Conservation (phyloP, 352 stramenopile genomes). For the Pythium biforme region DNA sequence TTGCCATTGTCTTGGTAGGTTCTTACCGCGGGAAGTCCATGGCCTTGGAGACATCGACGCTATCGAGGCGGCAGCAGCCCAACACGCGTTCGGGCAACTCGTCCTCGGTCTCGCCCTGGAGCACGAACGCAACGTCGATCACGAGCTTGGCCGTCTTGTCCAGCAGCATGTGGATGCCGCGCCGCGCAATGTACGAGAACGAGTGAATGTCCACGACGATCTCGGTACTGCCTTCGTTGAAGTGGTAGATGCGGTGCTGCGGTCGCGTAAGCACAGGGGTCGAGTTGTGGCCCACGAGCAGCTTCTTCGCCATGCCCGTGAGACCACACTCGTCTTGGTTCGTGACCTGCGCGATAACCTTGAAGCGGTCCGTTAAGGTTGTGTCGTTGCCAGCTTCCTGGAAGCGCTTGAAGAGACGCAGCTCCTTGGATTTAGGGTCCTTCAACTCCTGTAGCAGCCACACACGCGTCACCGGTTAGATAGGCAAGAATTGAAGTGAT, state of each 20-base stretch:
- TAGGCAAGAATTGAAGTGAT: not conserved
- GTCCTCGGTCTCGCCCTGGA: constrained; percentile 86
- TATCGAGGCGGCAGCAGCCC: constrained; percentile 78
- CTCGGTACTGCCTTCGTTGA: constrained; percentile 60
- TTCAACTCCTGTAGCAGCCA: constrained; percentile 46
- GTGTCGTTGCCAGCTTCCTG: constrained; percentile 60
- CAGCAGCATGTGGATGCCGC: constrained; percentile 73
- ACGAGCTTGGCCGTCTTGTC: constrained; percentile 79
- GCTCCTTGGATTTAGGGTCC: constrained; percentile 49
- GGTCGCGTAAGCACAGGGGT: constrained; percentile 82
- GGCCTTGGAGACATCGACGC: constrained; percentile 63
- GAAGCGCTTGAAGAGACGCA: constrained; percentile 73
- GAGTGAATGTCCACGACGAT: constrained; percentile 80
- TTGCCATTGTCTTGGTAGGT: not conserved
- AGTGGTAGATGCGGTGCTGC: constrained; percentile 84
- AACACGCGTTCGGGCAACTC: constrained; percentile 87
- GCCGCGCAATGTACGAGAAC: constrained; percentile 82
- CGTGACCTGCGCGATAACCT: constrained; percentile 83
- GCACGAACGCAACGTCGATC: constrained; percentile 86
- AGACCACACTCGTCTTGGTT: constrained; percentile 84
- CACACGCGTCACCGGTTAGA: not conserved
- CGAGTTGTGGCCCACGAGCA: constrained; percentile 77
- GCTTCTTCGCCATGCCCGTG: constrained; percentile 72
- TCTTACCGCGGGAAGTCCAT: constrained; percentile 42
- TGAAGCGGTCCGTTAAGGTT: constrained; percentile 78